Conservation (phyloP, 106 monocot genomes). For the Dioscorea dumetorum region DNA sequence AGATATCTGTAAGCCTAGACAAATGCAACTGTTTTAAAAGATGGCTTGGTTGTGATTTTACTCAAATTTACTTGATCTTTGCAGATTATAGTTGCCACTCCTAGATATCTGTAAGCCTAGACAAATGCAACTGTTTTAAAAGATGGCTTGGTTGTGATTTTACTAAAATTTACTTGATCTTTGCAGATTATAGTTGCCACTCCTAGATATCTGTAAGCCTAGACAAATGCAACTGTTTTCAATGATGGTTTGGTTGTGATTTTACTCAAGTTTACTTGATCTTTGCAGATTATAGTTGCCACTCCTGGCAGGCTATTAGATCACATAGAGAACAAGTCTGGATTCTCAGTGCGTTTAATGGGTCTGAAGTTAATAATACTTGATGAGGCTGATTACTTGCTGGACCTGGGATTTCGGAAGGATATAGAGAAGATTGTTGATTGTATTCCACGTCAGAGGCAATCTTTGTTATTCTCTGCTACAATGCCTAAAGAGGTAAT, state of each 20-base stretch:
- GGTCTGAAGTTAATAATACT: constrained; percentile 84
- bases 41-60: background rate
- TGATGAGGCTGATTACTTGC: constrained; percentile 93
- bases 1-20: background rate
- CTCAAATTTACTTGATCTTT: constrained; percentile 1
- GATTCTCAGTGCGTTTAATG: constrained; percentile 83
- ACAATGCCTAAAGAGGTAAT: constrained; percentile 85
- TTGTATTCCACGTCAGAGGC: constrained; percentile 82
- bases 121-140: background rate
- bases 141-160: background rate
- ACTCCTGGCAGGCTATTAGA: constrained; percentile 95
- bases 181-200: constrained; percentile 95
- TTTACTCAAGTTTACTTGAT: background rate
- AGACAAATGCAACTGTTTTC: background rate
- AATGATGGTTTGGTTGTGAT: background rate
- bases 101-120: constrained; percentile 7
- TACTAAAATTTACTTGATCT: background rate
- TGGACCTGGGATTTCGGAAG: constrained; percentile 90
- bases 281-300: constrained; percentile 87
- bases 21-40: background rate
- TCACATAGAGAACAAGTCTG: constrained; percentile 92
- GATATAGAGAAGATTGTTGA: constrained; percentile 96
- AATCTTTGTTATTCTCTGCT: constrained; percentile 83
- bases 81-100: constrained; percentile 97
- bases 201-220: constrained; percentile 18